Base-by-base conservation (phyloP, 257 asterid species). In the Buddleja alternifolia region DNA sequence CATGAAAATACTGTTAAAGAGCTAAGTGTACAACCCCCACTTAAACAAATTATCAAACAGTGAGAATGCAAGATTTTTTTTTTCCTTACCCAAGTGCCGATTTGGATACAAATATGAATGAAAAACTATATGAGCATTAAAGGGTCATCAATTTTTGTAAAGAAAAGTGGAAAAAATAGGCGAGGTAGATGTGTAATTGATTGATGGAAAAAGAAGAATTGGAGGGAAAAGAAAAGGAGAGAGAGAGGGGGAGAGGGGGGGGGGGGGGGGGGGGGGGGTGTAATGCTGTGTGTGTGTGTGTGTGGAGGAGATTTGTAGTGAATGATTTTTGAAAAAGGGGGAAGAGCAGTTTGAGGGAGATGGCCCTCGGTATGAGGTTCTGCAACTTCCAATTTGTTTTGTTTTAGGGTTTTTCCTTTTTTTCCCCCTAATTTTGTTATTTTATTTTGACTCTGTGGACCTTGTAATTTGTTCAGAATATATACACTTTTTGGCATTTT, bases 131-230 rank as follows among this genome's bases (percentile, higher is more conserved):
- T 64, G 65, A 48, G 60, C 55, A 11, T 52, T 45, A 24, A 65
- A 62, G 41, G 61, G 54, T 52, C 69, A 21, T 56, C 66, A 62
- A 56, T 25, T 76, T 17, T 39, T 67, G 81, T 53, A 67, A 46
- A 66, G 36, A 71, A 79, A 87, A 76, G 83, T 53, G 59, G 60
- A 76, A 73, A 78, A 74, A 63, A 63, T 20, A 70, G 45, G 72
- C 80, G 69, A 62, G 75, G 45, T 3, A 32, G 57, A 6, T 47
- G 57, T 52, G 72, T 16, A 69, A 70, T 66, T 19, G 67, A 54
- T 55, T 46, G 40, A 62, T 25, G 74, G 59, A 63, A 58, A 53
- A 53, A 53, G 70, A 59, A 41, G 61, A 69, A 67, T 3, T 37
- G 78, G 78, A 71, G 76, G 75, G 78, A 72, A 75, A 47, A 60